Conservation (phyloP, 495 filamentous ascomycete genomes). For the Penicillium argentinense region DNA sequence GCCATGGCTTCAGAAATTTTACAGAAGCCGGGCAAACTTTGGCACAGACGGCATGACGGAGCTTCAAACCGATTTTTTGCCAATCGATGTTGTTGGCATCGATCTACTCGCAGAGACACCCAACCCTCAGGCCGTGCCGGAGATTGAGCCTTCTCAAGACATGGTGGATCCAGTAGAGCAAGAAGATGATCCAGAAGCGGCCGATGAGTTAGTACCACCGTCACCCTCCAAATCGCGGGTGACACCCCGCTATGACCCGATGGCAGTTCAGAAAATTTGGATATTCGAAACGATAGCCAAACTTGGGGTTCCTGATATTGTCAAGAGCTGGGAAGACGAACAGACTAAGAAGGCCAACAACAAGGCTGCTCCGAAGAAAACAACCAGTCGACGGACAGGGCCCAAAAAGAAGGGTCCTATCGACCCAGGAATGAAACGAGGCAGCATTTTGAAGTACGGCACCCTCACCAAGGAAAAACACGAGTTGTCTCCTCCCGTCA, state of each 20-base stretch:
- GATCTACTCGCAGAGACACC: constrained; percentile 69
- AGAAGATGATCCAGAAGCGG: constrained; percentile 47
- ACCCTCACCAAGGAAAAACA: constrained; percentile 43
- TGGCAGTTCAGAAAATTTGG: constrained; percentile 68
- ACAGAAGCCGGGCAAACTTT: constrained; percentile 64
- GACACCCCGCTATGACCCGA: constrained; percentile 66
- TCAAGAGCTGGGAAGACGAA: constrained; percentile 74
- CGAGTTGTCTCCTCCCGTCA: constrained; percentile 33
- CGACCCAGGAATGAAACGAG: constrained; percentile 45
- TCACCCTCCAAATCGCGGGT: constrained; percentile 39
- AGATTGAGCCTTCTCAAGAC: constrained; percentile 6
- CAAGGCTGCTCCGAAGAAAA: constrained; percentile 30
- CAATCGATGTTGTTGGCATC: constrained; percentile 72
- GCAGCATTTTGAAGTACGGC: constrained; percentile 48
- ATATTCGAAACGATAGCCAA: constrained; percentile 70
- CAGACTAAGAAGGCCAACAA: constrained; percentile 29
- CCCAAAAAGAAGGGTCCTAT: constrained; percentile 44
- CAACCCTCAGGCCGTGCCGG: constrained; percentile 49
- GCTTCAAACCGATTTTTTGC: constrained; percentile 73
- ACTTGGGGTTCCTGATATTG: constrained; percentile 67
- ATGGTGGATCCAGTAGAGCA: constrained; percentile 48
- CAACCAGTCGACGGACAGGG: constrained; percentile 29
- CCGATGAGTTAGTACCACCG: constrained; percentile 22
- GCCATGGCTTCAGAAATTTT: constrained; percentile 55
- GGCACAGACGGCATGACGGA: constrained; percentile 75